Conservation (phyloP, 352 stramenopile species). For the Blastocystis sp. region DNA sequence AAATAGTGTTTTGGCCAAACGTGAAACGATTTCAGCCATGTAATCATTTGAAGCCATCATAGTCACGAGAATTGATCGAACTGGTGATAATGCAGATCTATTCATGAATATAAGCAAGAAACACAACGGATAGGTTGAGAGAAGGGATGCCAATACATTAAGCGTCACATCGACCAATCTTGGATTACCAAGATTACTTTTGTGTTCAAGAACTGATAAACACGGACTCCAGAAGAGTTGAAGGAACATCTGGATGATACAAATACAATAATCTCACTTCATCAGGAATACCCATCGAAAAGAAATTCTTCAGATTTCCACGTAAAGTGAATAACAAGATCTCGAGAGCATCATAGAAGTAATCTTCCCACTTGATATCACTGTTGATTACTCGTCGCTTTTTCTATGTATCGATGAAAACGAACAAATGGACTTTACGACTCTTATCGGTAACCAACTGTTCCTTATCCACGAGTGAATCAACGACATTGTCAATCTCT, state of each 20-base stretch:
- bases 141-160: conserved; percentile 23
- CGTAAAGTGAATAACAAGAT: conserved; percentile 40
- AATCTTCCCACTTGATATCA: conserved; percentile 7
- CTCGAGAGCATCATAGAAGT: conserved; percentile 42
- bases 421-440: neutral
- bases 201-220: neutral
- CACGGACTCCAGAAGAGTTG: conserved; percentile 35
- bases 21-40: neutral
- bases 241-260: conserved; percentile 26
- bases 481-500: conserved; percentile 2
- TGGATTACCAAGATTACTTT: neutral
- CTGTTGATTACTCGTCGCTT: conserved; percentile 4
- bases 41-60: conserved; percentile 29
- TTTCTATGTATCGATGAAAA: conserved; percentile 4
- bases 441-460: neutral
- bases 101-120: neutral
- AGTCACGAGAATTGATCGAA: neutral
- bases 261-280: neutral
- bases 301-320: conserved; percentile 29
- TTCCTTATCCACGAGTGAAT: conserved; percentile 24
- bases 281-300: conserved; percentile 43
- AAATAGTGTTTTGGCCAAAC: neutral
- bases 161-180: conserved; percentile 14
- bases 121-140: conserved; percentile 23
- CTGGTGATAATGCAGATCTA: neutral